Evolutionary conservation across 352 stramenopile species (phyloP).

Genomic region (Pythium dissimile): DNA sequence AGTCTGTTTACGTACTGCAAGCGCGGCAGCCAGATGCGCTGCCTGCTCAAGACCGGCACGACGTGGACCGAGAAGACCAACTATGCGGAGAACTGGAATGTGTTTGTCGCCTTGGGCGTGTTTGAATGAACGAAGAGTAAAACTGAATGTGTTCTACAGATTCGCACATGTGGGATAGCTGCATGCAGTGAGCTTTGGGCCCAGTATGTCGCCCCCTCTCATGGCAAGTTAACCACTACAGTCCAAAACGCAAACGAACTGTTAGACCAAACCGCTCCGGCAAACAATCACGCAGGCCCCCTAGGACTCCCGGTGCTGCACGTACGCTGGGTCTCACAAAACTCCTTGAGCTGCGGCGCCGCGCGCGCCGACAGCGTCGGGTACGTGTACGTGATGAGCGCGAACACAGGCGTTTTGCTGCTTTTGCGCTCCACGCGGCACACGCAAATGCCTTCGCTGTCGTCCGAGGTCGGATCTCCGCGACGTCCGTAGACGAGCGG

Average conservation of each 20-base stretch:
- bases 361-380: slow-evolving; percentile 73
- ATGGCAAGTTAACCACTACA: too few relatives aligned
- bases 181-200: too few relatives aligned
- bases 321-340: slow-evolving; percentile 57
- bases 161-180: too few relatives aligned
- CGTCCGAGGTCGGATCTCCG: slow-evolving; percentile 55
- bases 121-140: too few relatives aligned
- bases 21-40: slow-evolving; percentile 11
- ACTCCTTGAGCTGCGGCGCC: slow-evolving; percentile 74
- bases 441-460: slow-evolving; percentile 69
- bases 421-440: slow-evolving; percentile 54
- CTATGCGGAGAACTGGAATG: slow-evolving; percentile 3
- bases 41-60: slow-evolving; percentile 15
- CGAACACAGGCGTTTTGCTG: slow-evolving; percentile 42
- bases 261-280: too few relatives aligned
- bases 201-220: too few relatives aligned
- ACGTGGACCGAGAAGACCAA: slow-evolving; percentile 16
- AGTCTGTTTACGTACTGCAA: slow-evolving; percentile 21
- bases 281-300: too few relatives aligned
- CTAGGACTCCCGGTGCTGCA: too few relatives aligned
- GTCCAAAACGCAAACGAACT: neutral
- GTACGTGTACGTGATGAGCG: slow-evolving; percentile 80
- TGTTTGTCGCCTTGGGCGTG: slow-evolving; percentile 3
- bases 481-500: slow-evolving; percentile 73
- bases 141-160: too few relatives aligned